Evolutionary conservation across 108 stramenopile species (phyloP), one percentile per base, ranked within the genome.

Genomic region (Conticribra guillardii): DNA sequence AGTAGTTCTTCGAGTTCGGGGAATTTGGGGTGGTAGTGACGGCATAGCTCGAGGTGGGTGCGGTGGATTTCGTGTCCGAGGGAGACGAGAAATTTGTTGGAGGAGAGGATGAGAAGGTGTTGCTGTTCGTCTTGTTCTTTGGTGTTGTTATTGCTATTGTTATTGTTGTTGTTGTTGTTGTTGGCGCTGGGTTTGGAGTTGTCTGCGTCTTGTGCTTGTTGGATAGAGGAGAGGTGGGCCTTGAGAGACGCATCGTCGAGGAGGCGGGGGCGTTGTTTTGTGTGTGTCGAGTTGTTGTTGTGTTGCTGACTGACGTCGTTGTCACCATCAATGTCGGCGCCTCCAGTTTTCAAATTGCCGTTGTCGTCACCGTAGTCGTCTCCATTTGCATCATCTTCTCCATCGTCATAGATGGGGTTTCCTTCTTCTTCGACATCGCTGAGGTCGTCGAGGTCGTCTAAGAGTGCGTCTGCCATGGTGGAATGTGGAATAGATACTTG

Each of bases 1-100:
- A 99, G 67, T 3, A 98, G 61, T 41, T 96, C 91, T 73, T 97
- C 96, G 48, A 99, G 80, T 82, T 98, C 97, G 2, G 98, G 97
- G 62, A 94, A 94, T 69, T 91, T 91, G 34, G 89, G 80, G 52
- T 81, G 60, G 71, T 94, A 94, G 3, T 77, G 63, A 2, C 44
- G 46, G 23, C 84, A 74, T 32, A 94, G 50, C 11, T 69, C 69
- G 9, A 62, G 73, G 59, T 94, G 90, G 9, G 89, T 84, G 1
- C 56, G 55, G 17, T 46, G 48, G 15, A 91, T 61, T 82, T 94
- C 93, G 22, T 88, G 76, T 5, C 62, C 61, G n/a, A 91, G 58
- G 15, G 69, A 52, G 4, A 84, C 56, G 23, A 91, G 82, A 46
- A 74, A 74, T 48, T 71, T 80, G 74, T 91, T 94, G 57, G 88